Base-by-base conservation (phyloP, 2,329 filamentous ascomycete genomes). In the Blastomyces parvus region DNA sequence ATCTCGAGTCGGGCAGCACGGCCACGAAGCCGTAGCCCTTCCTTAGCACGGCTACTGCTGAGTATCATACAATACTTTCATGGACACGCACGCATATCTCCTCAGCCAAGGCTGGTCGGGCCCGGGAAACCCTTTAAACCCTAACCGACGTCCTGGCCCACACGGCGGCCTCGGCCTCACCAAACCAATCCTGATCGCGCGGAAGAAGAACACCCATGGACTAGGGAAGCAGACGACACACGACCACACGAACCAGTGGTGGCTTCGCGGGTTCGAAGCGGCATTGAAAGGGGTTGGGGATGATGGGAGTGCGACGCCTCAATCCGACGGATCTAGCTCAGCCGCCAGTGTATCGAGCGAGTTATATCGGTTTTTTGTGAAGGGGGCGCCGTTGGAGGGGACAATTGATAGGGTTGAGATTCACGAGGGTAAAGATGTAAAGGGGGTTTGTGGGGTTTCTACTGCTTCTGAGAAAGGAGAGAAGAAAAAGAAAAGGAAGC, bases 231-330 rank as follows among this genome's bases (percentile, higher is more conserved):
- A 90, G 74, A 84, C 84, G 67, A 83, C 83, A 63, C 76, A 80
- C 63, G 81, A 81, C 36, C 80, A 84, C 40, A 81, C 83, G 64
- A 93, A 97, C 73, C 91, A 96, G 74, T 99, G 94, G 94, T 99
- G 94, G 94, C 82, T 96, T 76, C 88, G 90, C 64, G 94, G 94
- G 13, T 97, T 96, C 69, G 93, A 97, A 76, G 87, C 91, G 73
- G 91, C 92, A 63, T 79, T 97, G 67, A 89, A 94, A 75, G 89
- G 88, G 3, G 82, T 96, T 61, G 82, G 81, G 0, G 76, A 78
- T 3, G 88, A 89, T 72, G 86, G 83, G 1, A 83, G 67, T 81
- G 85, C 61, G 78, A 80, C 68, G 62, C 85, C 63, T 76, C 83
- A 68, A 78, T 88, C 80, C 82, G 84, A 64, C 74, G 84, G 63